Evolutionary conservation across 805 yeast genomes (phyloP).

Genomic region (Pichia thaimueangensis): DNA sequence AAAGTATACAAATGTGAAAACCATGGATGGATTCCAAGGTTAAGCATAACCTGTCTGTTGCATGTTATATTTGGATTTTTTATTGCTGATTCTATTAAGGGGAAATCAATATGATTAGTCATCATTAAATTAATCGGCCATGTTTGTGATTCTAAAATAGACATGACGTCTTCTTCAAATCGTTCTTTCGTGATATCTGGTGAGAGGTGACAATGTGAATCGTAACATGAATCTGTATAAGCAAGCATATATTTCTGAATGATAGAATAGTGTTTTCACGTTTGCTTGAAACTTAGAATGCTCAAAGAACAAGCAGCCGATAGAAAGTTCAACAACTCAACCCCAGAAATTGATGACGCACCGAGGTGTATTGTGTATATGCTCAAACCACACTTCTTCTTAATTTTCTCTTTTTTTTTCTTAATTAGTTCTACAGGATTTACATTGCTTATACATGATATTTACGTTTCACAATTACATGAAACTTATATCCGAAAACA

Average conservation of each 20-base stretch:
- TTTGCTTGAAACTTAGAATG: too few relatives aligned
- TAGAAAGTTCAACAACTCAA: too few relatives aligned
- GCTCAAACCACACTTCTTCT: too few relatives aligned
- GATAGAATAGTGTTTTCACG: too few relatives aligned
- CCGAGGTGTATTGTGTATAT: too few relatives aligned
- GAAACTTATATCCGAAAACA: neutral
- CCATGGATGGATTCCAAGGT: slow-evolving; percentile 91
- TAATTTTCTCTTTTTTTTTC: too few relatives aligned
- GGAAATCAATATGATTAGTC: slow-evolving; percentile 36
- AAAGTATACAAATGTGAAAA: slow-evolving; percentile 57
- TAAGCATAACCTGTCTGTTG: slow-evolving; percentile 32
- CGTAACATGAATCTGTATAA: slow-evolving; percentile 17
- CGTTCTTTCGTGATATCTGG: slow-evolving; percentile 15
- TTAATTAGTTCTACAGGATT: too few relatives aligned
- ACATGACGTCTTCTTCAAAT: slow-evolving; percentile 5
- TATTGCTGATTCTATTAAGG: slow-evolving; percentile 22
- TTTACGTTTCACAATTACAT: too few relatives aligned
- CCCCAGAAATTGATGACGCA: too few relatives aligned
- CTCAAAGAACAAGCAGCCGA: too few relatives aligned
- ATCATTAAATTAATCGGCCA: slow-evolving; percentile 37
- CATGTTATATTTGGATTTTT: neutral
- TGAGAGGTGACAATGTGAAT: slow-evolving; percentile 37
- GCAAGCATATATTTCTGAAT: neutral
- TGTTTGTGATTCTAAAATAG: neutral
- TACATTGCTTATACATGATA: too few relatives aligned